Conservation (phyloP, 306 rosid genomes). For the Mimosa pudica region DNA sequence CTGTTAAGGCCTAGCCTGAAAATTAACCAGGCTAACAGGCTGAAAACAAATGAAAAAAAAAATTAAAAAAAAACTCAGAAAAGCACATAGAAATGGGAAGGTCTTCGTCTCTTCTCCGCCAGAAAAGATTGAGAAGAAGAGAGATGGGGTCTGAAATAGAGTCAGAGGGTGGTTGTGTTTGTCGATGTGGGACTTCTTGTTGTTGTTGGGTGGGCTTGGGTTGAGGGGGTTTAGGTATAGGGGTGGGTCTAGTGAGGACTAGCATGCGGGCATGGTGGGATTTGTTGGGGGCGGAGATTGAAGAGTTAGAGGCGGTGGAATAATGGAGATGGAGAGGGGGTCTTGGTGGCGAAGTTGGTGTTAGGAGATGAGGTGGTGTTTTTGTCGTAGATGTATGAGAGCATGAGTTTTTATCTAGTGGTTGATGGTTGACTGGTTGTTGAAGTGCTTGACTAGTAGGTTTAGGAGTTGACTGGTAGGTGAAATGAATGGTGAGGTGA, state of each 20-base stretch:
- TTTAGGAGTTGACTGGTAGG: too few species aligned
- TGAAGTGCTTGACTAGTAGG: too few species aligned
- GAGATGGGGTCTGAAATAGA: conserved; percentile 56
- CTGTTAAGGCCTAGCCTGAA: too few species aligned
- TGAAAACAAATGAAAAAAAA: too few species aligned
- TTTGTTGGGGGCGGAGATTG: conserved; percentile 65
- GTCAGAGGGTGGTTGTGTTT: conserved; percentile 28
- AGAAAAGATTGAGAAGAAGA: too few species aligned
- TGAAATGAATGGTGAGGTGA: too few species aligned
- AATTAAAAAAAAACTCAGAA: too few species aligned
- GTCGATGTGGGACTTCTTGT: conserved; percentile 42
- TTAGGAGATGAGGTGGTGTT: conserved; percentile 31
- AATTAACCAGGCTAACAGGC: too few species aligned
- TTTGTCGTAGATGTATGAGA: conserved; percentile 75
- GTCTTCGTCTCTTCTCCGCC: too few species aligned
- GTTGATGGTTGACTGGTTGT: too few species aligned
- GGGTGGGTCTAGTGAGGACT: conserved; percentile 66
- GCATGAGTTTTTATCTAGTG: too few species aligned
- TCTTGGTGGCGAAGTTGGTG: conserved; percentile 29
- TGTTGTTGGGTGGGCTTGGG: conserved; percentile 33
- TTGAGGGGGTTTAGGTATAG: conserved; percentile 50
- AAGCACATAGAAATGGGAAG: too few species aligned
- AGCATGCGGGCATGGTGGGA: conserved; percentile 82
- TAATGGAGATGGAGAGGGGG: conserved; percentile 41
- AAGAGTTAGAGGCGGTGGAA: conserved; percentile 61